Evolutionary conservation across 257 asterid species (phyloP).

Genomic region (Solanum sparsipilum): DNA sequence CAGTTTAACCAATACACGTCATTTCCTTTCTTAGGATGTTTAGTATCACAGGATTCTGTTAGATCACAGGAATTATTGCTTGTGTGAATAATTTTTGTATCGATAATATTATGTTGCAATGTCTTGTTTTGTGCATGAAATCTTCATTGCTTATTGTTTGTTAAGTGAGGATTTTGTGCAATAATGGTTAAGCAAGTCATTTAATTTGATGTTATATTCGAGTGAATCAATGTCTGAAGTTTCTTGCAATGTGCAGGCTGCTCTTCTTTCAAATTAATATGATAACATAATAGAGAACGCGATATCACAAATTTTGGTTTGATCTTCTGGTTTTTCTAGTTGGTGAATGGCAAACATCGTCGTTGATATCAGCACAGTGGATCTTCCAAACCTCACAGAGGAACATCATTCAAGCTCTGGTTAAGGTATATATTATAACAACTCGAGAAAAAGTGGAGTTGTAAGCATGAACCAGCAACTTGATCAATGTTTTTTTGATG

Average conservation of each 20-base stretch:
- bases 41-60: background rate
- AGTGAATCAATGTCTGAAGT: background rate
- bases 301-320: background rate
- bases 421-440: background rate
- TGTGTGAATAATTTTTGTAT: background rate
- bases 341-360: background rate
- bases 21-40: background rate
- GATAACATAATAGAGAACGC: background rate
- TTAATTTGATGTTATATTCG: background rate
- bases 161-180: background rate
- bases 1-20: background rate
- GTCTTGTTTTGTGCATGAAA: background rate
- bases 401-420: background rate
- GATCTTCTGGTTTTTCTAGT: background rate
- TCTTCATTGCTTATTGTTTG: background rate
- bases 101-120: background rate
- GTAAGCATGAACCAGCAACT: background rate
- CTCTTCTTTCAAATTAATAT: constrained; percentile 66
- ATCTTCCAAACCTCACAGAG: no score
- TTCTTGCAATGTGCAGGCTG: constrained; percentile 47
- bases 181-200: background rate
- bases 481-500: background rate
- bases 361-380: no score
- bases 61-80: background rate
- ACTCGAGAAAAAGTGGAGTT: background rate